Evolutionary conservation across 805 yeast genomes (phyloP), one percentile per base, ranked within the genome.

Genomic region (Kodamaea leandrae): DNA sequence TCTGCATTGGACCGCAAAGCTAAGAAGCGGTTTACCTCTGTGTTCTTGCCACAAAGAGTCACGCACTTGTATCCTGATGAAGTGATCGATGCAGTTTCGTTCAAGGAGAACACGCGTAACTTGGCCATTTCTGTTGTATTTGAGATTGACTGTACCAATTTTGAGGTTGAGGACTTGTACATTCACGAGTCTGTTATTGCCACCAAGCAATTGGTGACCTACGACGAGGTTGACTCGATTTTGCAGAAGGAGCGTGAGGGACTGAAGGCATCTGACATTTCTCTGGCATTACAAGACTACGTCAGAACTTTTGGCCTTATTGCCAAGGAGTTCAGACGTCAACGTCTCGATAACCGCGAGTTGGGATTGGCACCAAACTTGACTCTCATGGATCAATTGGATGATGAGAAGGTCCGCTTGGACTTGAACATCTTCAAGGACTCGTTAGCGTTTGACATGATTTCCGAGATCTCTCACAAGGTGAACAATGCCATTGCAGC

Each of bases 401-500:
- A 90, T 60, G 96, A 90, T 54, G 96, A 89, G 52, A 80, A 77
- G 48, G 86, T 82, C 8, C 75, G 82, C 36, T 74, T 85, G 40
- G 77, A 80, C 49, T 68, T 86, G 57, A 88, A 88, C 55, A 76
- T 88, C 16, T 86, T 83, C 60, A 81, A 83, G 44, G 72, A 76
- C 27, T 72, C 75, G 36, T 60, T 69, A 10, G 78, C 86, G 0
- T 71, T 74, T 29, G 72, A 77, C 33, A 67, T 88, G 29, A 66
- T 87, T 19, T 76, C 82, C 34, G 98, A 93, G 63, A 72, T 93
- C 23, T 76, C 81, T 53, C 81, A 83, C 52, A 86, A 82, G 58
- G 95, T 83, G 4, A 91, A 93, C 63, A 71, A 80, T 32, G 86
- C 95, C 1, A 80, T 93, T 41, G 99, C 98, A 1, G 86, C 87